Evolutionary conservation across 2,329 filamentous ascomycete species (phyloP), one percentile per base, ranked within the genome.

Genomic region (Alternaria triticimaculans): DNA sequence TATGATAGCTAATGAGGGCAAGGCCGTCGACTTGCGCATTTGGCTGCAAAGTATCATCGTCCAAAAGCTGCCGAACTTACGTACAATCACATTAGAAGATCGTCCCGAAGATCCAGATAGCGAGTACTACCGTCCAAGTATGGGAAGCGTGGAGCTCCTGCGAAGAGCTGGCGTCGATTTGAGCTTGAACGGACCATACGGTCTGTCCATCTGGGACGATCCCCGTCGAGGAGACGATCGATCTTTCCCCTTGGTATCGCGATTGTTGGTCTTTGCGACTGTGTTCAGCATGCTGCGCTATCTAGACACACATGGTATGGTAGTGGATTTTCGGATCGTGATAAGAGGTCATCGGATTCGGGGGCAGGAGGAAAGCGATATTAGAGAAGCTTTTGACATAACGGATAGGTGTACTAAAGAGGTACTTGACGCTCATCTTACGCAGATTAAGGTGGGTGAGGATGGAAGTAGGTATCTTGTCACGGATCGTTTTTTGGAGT

Each of bases 401-500:
- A 48, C 21, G 7, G 21, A 25, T 26, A 8, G 9, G 11, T n/a
- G 5, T 5, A 9, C 7, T 5, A 21, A 9, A 21, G 8, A 15
- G 6, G 10, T 25, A 25, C 44, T 25, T 15, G 21, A 44, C 18
- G 18, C 41, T 45, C 43, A 45, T 21, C 20, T 45, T 45, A 14
- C 6, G 4, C 44, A 23, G 1, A 41, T 41, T 41, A 3, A 0
- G 33, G 15, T 41, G 15, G 33, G 33, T 41, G 33, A 41, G 1
- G 33, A 41, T 41, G 33, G 2, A 3, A 41, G 33, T 41, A n/a
- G 1, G 33, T 41, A 41, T 41, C 33, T 41, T 41, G 2, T 41
- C 5, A 41, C 33, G 2, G 1, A 2, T 41, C 7, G 33, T 2
- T 2, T 41, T 23, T 3, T 6, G 2, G 1, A 12, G 2, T 44